These are phyloP conservation scores for Curvularia verruculosa DNA, from an alignment of 2,329 filamentous ascomycete genomes.

Conservation along the genomic window DNA sequence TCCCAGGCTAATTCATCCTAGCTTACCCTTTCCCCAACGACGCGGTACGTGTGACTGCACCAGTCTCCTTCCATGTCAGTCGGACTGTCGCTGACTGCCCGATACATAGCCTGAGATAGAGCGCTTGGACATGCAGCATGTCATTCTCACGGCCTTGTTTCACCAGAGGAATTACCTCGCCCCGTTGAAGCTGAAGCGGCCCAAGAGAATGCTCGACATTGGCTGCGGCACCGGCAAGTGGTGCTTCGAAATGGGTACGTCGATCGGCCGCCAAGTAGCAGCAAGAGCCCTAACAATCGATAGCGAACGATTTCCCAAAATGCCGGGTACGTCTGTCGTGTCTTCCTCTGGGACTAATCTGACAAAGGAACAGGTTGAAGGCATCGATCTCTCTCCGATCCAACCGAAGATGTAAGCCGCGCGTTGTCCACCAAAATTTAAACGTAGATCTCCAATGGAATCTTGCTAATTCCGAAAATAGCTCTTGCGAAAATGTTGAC, in stretches of 20 bases:
- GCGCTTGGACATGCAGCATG: conserved; percentile 48
- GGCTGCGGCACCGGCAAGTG: conserved; percentile 52
- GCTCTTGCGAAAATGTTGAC: conserved; percentile 71
- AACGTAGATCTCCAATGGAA: not conserved
- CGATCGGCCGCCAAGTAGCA: not conserved
- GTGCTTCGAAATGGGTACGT: conserved; percentile 52
- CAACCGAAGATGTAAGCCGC: conserved; percentile 44
- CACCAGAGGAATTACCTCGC: conserved; percentile 46
- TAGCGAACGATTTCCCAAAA: conserved; percentile 44
- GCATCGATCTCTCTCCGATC: conserved; percentile 52
- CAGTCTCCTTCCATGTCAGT: conserved; percentile 7
- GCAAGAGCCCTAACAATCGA: conserved; percentile 24
- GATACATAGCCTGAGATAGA: conserved; percentile 44
- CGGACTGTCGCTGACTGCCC: conserved; percentile 20
- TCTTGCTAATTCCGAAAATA: conserved; percentile 12
- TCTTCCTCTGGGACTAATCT: conserved; percentile 11
- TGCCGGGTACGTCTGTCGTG: conserved; percentile 35
- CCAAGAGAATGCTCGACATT: conserved; percentile 50
- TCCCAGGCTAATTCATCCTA: conserved; percentile 36
- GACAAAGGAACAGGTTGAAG: conserved; percentile 44
- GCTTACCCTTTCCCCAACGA: conserved; percentile 51
- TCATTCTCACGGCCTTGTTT: conserved; percentile 48
- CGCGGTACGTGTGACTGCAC: conserved; percentile 30
- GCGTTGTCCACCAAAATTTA: not conserved
- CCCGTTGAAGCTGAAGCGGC: conserved; percentile 38